Evolutionary conservation across 352 stramenopile genomes (phyloP).

Genomic region (Globisporangium acanthophoron): DNA sequence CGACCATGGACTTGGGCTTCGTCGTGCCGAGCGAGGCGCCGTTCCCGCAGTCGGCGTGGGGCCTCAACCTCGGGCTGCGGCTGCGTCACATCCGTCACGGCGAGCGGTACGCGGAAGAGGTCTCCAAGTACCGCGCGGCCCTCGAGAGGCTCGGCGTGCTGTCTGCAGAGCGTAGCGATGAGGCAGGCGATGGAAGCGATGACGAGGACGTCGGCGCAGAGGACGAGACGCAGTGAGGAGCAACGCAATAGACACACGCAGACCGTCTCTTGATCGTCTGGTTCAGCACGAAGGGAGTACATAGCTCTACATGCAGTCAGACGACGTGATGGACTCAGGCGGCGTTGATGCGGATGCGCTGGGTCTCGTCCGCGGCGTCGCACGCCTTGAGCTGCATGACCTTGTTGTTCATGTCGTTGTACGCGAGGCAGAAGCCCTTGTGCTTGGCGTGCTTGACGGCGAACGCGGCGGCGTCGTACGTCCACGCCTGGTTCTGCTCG

Average conservation of each 20-base stretch:
- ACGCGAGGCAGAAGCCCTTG: conserved; percentile 44
- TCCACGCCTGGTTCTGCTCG: conserved; percentile 60
- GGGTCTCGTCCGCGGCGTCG: conserved; percentile 29
- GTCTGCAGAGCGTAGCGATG: not conserved
- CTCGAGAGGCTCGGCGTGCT: conserved; percentile 19
- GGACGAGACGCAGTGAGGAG: not conserved
- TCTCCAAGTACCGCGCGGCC: conserved; percentile 45
- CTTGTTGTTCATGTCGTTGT: conserved; percentile 35
- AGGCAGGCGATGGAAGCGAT: not conserved
- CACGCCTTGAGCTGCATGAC: conserved; percentile 46
- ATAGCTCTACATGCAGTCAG: not conserved
- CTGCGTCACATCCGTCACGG: conserved; percentile 65
- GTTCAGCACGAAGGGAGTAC: not conserved
- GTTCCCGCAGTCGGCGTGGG: conserved; percentile 54
- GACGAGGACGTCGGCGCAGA: not conserved
- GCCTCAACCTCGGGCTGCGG: conserved; percentile 64
- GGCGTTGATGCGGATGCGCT: conserved; percentile 27
- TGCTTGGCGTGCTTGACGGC: conserved; percentile 47
- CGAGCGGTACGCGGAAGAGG: conserved; percentile 56
- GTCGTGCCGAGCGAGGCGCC: conserved; percentile 48
- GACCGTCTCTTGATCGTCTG: not conserved
- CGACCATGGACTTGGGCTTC: conserved; percentile 51
- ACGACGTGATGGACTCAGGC: conserved; percentile 1
- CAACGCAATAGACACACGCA: not conserved
- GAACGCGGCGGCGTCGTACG: conserved; percentile 31